Conservation (phyloP, 2,329 filamentous ascomycete species). For the Biscogniauxia marginata region DNA sequence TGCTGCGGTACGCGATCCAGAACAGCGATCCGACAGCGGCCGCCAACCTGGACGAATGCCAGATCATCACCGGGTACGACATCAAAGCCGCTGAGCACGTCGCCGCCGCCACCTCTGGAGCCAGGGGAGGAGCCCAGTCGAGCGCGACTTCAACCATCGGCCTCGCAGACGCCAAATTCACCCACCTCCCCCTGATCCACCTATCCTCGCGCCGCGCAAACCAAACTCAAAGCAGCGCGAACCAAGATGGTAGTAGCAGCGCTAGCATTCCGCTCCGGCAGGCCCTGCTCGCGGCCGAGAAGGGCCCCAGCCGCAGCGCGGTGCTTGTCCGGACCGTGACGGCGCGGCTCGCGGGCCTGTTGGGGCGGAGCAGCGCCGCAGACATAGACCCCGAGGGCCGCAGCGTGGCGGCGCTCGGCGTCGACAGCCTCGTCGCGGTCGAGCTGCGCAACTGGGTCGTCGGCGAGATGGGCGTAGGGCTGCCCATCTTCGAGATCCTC, state of each 20-base stretch:
- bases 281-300: not conserved
- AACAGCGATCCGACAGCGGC: not conserved
- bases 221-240: not conserved
- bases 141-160: not conserved
- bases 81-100: conserved; percentile 2
- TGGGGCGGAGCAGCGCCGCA: conserved; percentile 24
- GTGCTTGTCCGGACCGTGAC: not conserved
- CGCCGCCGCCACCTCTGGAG: not conserved
- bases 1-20: conserved; percentile 4
- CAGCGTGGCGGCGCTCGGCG: conserved; percentile 46
- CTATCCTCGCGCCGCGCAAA: not conserved
- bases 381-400: conserved; percentile 32
- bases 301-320: not conserved
- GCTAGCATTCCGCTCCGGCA: not conserved
- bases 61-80: conserved; percentile 8
- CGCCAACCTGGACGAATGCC: not conserved
- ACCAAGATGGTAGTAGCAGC: not conserved
- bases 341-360: conserved; percentile 4
- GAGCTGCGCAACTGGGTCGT: conserved; percentile 50
- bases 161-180: conserved; percentile 2
- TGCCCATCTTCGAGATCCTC: conserved; percentile 49
- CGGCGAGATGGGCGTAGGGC: conserved; percentile 41
- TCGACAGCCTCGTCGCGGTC: conserved; percentile 53
- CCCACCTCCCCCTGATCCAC: conserved; percentile 5
- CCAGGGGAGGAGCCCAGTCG: not conserved